Evolutionary conservation across 2,329 filamentous ascomycete species (phyloP).

Genomic region (Pyricularia grisea): DNA sequence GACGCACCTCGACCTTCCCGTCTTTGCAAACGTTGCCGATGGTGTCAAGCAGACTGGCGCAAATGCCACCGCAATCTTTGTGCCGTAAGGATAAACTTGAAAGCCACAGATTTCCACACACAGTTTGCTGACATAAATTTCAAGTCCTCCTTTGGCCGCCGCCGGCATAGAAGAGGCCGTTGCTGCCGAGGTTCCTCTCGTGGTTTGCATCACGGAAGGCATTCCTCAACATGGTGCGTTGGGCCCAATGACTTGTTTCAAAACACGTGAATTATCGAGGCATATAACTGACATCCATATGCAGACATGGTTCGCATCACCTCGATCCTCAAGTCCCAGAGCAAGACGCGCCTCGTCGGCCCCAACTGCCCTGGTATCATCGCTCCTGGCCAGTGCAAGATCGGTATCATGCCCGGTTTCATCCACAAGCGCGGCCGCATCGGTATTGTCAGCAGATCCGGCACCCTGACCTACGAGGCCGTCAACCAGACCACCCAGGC

Average conservation of each 20-base stretch:
- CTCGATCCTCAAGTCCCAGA: slow-evolving; percentile 93
- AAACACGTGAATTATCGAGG: not conserved
- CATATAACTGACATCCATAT: slow-evolving; percentile 5
- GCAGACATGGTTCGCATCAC: slow-evolving; percentile 98
- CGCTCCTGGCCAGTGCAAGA: slow-evolving; percentile 93
- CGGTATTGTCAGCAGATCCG: slow-evolving; percentile 95
- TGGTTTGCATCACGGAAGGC: slow-evolving; percentile 97
- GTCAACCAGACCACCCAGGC: slow-evolving; percentile 99
- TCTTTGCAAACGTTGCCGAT: slow-evolving; percentile 83
- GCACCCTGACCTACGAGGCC: slow-evolving; percentile 97
- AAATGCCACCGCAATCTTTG: slow-evolving; percentile 88
- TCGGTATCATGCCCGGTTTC: slow-evolving; percentile 99
- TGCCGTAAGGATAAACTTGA: slow-evolving; percentile 56
- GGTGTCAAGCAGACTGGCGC: slow-evolving; percentile 86
- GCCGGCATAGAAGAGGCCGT: slow-evolving; percentile 96
- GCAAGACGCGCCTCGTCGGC: slow-evolving; percentile 91
- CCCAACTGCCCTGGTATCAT: slow-evolving; percentile 99
- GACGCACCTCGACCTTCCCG: slow-evolving; percentile 81
- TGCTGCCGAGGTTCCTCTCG: slow-evolving; percentile 81
- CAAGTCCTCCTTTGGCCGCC: slow-evolving; percentile 80
- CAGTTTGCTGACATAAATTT: slow-evolving; percentile 11
- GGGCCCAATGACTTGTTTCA: not conserved
- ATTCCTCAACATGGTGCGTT: slow-evolving; percentile 87
- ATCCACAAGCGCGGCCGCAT: slow-evolving; percentile 99
- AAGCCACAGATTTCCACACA: not conserved